phyloP scores from a whole-genome alignment of 1,139 yeast species.

The Sugiyamaella sp. region DNA sequence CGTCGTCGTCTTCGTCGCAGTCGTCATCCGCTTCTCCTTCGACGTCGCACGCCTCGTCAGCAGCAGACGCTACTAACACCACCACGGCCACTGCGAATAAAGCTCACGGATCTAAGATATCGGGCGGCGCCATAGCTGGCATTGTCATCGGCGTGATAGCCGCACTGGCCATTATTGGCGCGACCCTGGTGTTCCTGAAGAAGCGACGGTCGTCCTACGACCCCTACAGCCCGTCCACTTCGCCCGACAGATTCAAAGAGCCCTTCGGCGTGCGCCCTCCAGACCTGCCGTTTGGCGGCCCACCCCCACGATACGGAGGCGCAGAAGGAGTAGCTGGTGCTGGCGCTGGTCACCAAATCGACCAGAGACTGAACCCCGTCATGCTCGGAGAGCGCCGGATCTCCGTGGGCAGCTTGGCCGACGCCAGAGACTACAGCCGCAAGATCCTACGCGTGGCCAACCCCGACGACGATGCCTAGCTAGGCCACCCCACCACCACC shows the following conservation, averaged over 20 bases:
- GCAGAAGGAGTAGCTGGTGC: background rate
- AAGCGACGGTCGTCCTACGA: constrained; percentile 49
- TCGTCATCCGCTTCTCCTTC: constrained; percentile 31
- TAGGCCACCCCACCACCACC: background rate
- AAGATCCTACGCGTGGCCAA: constrained; percentile 75
- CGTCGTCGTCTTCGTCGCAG: constrained; percentile 22
- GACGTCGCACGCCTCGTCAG: constrained; percentile 19
- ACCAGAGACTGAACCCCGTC: constrained; percentile 67
- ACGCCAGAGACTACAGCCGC: constrained; percentile 74
- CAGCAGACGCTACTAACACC: constrained; percentile 21
- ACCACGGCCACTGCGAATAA: constrained; percentile 27
- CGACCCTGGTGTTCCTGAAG: constrained; percentile 50
- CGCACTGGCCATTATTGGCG: constrained; percentile 49
- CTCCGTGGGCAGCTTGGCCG: constrained; percentile 76
- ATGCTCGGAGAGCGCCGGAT: constrained; percentile 75
- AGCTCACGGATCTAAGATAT: constrained; percentile 22
- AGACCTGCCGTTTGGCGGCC: constrained; percentile 25
- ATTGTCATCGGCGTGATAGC: constrained; percentile 39
- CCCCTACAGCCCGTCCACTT: constrained; percentile 51
- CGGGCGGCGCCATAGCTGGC: constrained; percentile 42
- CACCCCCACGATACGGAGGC: constrained; percentile 17
- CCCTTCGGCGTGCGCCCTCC: constrained; percentile 33
- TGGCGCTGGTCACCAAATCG: constrained; percentile 52
- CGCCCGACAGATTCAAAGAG: constrained; percentile 35
- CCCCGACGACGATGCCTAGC: constrained; percentile 51